Evolutionary conservation across 2,329 filamentous ascomycete genomes (phyloP).

Genomic region (Xylariaceae sp.): DNA sequence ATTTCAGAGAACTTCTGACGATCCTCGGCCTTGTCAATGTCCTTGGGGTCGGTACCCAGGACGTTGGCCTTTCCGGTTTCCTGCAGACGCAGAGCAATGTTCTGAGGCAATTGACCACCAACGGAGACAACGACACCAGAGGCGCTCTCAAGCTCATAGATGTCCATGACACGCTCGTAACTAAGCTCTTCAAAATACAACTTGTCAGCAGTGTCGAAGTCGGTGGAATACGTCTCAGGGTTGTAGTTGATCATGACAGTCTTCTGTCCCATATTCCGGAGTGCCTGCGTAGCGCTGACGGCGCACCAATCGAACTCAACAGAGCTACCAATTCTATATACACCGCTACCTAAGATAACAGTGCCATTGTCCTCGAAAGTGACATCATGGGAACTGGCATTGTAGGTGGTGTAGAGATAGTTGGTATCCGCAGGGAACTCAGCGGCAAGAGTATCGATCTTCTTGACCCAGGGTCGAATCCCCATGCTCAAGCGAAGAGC

Average conservation of each 20-base stretch:
- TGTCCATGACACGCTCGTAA: conserved; percentile 98
- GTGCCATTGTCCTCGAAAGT: conserved; percentile 90
- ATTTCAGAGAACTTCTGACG: conserved; percentile 98
- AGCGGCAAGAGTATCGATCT: conserved; percentile 94
- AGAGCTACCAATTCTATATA: conserved; percentile 95
- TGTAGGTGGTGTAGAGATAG: conserved; percentile 97
- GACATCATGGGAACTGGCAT: conserved; percentile 89
- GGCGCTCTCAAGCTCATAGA: conserved; percentile 87
- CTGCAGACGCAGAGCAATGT: conserved; percentile 92
- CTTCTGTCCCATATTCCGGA: conserved; percentile 88
- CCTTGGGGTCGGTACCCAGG: conserved; percentile 85
- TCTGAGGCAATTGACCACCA: conserved; percentile 93
- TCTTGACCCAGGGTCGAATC: conserved; percentile 95
- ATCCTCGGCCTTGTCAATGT: conserved; percentile 98
- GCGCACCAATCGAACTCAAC: conserved; percentile 99
- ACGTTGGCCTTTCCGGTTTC: conserved; percentile 87
- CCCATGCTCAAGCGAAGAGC: conserved; percentile 80
- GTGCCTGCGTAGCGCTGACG: conserved; percentile 80
- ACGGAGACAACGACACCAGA: conserved; percentile 91
- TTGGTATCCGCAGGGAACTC: conserved; percentile 95
- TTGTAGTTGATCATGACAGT: conserved; percentile 81
- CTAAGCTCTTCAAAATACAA: conserved; percentile 96
- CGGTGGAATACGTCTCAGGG: conserved; percentile 71
- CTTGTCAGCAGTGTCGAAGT: conserved; percentile 85
- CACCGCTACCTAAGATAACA: conserved; percentile 86